Percentiles rank a stretch among this genome's conserved stretches.
These are phyloP conservation scores for Didymosphaeria variabile DNA, from an alignment of 2,329 filamentous ascomycete genomes.

Conservation along the genomic window DNA sequence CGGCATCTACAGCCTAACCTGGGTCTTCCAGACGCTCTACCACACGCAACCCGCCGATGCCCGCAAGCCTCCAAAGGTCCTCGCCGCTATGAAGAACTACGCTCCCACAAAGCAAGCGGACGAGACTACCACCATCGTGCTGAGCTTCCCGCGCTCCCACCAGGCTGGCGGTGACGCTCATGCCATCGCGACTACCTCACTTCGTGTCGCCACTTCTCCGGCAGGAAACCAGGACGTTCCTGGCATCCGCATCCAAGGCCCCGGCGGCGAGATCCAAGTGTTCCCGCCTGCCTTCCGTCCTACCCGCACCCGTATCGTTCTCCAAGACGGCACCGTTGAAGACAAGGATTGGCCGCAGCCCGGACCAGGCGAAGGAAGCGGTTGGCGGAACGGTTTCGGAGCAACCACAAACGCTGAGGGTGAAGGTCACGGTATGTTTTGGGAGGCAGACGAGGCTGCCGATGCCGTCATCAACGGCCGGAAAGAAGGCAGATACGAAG, in stretches of 20 bases:
- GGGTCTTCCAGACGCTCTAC: conserved; percentile 90
- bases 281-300: conserved; percentile 76
- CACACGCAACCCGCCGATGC: conserved; percentile 72
- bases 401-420: conserved; percentile 58
- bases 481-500: conserved; percentile 71
- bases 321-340: conserved; percentile 57
- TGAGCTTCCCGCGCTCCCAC: conserved; percentile 73
- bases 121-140: conserved; percentile 78
- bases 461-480: conserved; percentile 78
- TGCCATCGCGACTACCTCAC: conserved; percentile 69
- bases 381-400: conserved; percentile 59
- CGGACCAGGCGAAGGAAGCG: conserved; percentile 57
- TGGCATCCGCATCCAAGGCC: conserved; percentile 80
- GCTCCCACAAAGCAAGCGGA: conserved; percentile 78
- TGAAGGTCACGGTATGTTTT: conserved; percentile 84
- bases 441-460: conserved; percentile 83
- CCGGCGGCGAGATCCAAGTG: conserved; percentile 83
- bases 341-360: conserved; percentile 57
- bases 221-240: conserved; percentile 66
- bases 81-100: conserved; percentile 73
- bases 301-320: conserved; percentile 70
- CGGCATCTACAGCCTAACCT: conserved; percentile 88
- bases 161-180: conserved; percentile 66
- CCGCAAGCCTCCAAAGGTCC: conserved; percentile 74
- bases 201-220: conserved; percentile 61